These are phyloP conservation scores for Smittium mucronatum DNA, from an alignment of 371 early-diverging fungal genomes.

Conservation along the genomic window DNA sequence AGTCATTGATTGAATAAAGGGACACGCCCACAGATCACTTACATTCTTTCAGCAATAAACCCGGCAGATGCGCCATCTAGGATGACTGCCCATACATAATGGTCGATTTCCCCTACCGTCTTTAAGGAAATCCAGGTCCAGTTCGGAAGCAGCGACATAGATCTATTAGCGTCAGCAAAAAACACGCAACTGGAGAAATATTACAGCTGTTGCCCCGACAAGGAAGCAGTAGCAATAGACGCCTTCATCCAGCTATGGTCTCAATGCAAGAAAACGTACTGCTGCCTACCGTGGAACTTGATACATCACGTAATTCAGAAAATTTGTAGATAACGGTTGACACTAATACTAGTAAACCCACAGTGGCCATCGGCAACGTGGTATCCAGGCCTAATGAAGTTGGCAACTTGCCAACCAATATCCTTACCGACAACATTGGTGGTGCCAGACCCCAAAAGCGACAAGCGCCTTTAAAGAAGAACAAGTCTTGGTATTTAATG, in stretches of 20 bases:
- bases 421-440: not conserved
- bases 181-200: not conserved
- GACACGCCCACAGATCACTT: not conserved
- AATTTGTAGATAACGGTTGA: not conserved
- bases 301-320: not conserved
- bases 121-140: not conserved
- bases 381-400: slow-evolving; percentile 1
- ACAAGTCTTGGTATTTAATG: not conserved
- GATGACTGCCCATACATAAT: not conserved
- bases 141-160: not conserved
- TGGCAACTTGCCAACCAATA: not conserved
- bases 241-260: not conserved
- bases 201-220: not conserved
- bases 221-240: not conserved
- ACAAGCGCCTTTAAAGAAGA: not conserved
- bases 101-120: not conserved
- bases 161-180: not conserved
- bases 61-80: not conserved
- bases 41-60: not conserved
- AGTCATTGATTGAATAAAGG: not conserved
- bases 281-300: not conserved
- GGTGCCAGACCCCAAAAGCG: not conserved
- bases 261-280: not conserved
- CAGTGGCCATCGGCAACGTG: not conserved
- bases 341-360: not conserved